phyloP scores from a whole-genome alignment of 2,329 filamentous ascomycete species.

The Fusarium papillatum region DNA sequence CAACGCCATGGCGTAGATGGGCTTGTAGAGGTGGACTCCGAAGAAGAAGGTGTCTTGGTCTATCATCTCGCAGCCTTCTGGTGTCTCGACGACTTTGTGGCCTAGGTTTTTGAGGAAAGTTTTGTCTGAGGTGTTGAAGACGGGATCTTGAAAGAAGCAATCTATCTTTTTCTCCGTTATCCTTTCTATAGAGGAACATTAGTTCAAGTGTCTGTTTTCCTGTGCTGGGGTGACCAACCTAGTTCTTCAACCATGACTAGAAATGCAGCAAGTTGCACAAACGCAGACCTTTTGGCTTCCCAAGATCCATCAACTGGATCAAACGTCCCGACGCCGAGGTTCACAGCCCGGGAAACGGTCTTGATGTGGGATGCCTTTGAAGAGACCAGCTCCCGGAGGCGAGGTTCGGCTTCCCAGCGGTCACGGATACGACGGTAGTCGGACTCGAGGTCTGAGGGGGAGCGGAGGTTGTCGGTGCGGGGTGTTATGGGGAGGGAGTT shows the following conservation, averaged over 20 bases:
- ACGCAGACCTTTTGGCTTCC: constrained; percentile 60
- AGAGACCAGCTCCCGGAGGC: constrained; percentile 51
- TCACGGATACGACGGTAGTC: constrained; percentile 46
- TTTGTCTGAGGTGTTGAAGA: constrained; percentile 62
- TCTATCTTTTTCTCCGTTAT: constrained; percentile 48
- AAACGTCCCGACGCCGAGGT: constrained; percentile 68
- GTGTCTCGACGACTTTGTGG: constrained; percentile 65
- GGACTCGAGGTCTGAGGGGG: constrained; percentile 44
- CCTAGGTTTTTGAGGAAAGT: constrained; percentile 68
- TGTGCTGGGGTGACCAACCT: constrained; percentile 46
- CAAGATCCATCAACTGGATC: constrained; percentile 62
- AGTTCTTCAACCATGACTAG: constrained; percentile 59
- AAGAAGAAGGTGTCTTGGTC: constrained; percentile 66
- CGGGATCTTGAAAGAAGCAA: constrained; percentile 68
- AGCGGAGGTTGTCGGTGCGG: constrained; percentile 29
- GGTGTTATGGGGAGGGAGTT: constrained; percentile 18
- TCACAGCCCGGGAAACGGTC: constrained; percentile 56
- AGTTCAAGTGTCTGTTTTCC: background rate
- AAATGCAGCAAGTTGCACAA: constrained; percentile 68
- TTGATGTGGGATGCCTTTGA: constrained; percentile 31
- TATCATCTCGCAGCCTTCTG: constrained; percentile 65
- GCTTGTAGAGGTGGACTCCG: constrained; percentile 71
- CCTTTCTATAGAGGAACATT: constrained; percentile 30
- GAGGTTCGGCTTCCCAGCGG: constrained; percentile 44
- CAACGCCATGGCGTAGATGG: constrained; percentile 66